These are phyloP conservation scores for Cardamine resedifolia DNA, from an alignment of 345 rosid species.

Conservation along the genomic window DNA sequence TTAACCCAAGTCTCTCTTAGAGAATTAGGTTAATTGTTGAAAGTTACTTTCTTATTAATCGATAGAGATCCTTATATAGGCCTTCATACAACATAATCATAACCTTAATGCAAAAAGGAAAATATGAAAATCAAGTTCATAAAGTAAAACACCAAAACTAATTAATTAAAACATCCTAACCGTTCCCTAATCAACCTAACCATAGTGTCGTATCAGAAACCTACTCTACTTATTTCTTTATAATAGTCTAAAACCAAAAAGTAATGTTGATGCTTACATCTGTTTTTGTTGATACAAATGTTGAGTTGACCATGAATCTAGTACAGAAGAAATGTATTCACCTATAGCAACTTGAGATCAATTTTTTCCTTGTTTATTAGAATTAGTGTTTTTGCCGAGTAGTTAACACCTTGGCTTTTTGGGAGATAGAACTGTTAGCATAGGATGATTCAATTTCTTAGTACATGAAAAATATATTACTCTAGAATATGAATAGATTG, in stretches of 20 bases:
- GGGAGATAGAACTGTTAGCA: background rate
- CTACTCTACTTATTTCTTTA: background rate
- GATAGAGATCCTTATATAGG: no score
- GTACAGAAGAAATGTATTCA: background rate
- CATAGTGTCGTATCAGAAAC: no score
- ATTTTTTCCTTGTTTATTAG: background rate
- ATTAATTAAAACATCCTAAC: no score
- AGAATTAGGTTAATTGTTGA: no score
- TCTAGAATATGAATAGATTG: background rate
- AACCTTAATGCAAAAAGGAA: no score
- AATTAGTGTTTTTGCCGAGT: background rate
- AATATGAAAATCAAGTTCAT: no score
- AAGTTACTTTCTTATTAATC: no score
- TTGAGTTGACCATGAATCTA: background rate
- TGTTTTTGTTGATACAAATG: background rate
- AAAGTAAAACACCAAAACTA: no score
- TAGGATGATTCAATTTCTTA: background rate
- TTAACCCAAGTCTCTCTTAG: no score
- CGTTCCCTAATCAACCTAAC: no score
- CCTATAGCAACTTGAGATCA: background rate
- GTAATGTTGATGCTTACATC: background rate
- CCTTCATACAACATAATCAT: no score
- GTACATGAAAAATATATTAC: background rate
- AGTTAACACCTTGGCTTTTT: background rate
- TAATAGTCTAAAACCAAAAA: background rate